Evolutionary conservation across 768 basidiomycete genomes (phyloP).

Genomic region (Sistotremastrum niveocremeum): DNA sequence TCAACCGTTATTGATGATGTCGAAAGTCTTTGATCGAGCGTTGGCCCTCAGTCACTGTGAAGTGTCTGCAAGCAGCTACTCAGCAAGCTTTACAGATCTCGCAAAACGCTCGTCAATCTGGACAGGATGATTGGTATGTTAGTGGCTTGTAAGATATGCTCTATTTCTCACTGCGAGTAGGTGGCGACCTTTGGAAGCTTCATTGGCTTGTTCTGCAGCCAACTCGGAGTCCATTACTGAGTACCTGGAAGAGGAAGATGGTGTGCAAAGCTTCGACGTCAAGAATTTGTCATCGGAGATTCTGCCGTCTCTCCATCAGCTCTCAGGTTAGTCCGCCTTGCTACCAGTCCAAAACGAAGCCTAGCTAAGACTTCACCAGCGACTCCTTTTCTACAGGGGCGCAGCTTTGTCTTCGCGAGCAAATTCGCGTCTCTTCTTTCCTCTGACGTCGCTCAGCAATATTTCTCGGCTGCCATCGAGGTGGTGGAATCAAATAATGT

Average conservation of each 20-base stretch:
- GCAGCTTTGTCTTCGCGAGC: constrained; percentile 90
- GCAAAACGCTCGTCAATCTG: constrained; percentile 37
- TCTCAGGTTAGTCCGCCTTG: constrained; percentile 42
- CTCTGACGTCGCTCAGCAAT: constrained; percentile 60
- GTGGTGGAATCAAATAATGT: constrained; percentile 65
- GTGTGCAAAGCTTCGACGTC: constrained; percentile 58
- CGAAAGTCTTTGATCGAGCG: constrained; percentile 44
- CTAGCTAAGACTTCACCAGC: constrained; percentile 30
- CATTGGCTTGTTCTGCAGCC: constrained; percentile 68
- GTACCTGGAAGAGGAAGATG: constrained; percentile 61
- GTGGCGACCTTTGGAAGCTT: constrained; percentile 90
- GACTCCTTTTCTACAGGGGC: constrained; percentile 84
- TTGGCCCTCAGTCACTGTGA: constrained; percentile 33
- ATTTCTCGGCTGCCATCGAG: constrained; percentile 75
- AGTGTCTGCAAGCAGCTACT: constrained; percentile 37
- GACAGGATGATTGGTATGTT: constrained; percentile 50
- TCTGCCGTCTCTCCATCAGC: constrained; percentile 60
- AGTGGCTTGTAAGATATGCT: not conserved
- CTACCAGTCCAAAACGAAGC: not conserved
- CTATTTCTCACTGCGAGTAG: constrained; percentile 21
- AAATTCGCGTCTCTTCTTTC: constrained; percentile 72
- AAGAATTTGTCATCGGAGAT: constrained; percentile 62
- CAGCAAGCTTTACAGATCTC: constrained; percentile 46
- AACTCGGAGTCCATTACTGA: constrained; percentile 67
- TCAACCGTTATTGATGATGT: constrained; percentile 1